Evolutionary conservation across 2,329 filamentous ascomycete genomes (phyloP), one percentile per base, ranked within the genome.

Genomic region (Calonectria multiphialidica): DNA sequence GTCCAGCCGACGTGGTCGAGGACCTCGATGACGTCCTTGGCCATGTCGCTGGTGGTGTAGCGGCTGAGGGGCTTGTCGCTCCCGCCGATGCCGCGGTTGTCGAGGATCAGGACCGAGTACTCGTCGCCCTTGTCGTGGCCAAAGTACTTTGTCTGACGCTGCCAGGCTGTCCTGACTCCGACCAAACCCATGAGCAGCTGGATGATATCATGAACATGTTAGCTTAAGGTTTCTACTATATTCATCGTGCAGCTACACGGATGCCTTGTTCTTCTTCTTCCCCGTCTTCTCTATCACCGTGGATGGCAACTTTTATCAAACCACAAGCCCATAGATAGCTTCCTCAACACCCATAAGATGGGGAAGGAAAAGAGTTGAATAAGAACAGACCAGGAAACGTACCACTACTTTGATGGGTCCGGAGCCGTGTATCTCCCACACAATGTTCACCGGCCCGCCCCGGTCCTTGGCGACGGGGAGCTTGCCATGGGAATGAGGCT

Each of bases 41-140:
- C 95, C 95, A 98, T 97, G 77, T 94, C 93, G 45, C 90, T 92
- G 2, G 95, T 97, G 35, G 93, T 93, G 86, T 98, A 98, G 49
- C 94, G 90, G 78, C 89, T 87, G 25, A 94, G 81, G 0, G 95
- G 95, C 82, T 94, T 95, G 84, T 94, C 93, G 61, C 93, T 95
- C 73, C 89, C 89, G 69, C 95, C 95, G 80, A 97, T 93, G 74
- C 95, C 95, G 77, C 95, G 91, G 84, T 98, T 98, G 86, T 98
- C 95, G 75, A 95, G 87, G 68, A 97, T 84, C 8, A 98, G 88
- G 68, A 92, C 92, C 0, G 93, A 93, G 85, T 95, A 97, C 75
- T 88, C 86, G 72, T 91, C 86, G 57, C 86, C 88, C 72, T 91
- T 87, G 63, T 91, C 87, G 84, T 98, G 95, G 64, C 94, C 94